Conservation (phyloP, 1,284 basidiomycete species). For the Leccinum cinnamomeum region DNA sequence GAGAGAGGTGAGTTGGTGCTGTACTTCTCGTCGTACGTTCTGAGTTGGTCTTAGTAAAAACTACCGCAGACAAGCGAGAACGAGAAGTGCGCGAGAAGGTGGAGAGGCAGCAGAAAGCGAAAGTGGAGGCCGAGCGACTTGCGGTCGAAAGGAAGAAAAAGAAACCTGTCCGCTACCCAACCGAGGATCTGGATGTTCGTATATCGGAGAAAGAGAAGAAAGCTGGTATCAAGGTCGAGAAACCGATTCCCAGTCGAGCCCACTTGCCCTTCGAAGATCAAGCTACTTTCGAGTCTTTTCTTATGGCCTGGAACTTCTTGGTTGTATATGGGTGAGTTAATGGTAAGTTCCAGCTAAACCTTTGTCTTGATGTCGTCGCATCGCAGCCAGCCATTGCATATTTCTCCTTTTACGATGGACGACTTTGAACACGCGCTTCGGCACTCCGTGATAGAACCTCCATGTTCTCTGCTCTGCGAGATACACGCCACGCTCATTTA, state of each 20-base stretch:
- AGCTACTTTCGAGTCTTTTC: slow-evolving; percentile 79
- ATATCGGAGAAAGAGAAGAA: slow-evolving; percentile 77
- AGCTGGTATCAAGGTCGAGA: slow-evolving; percentile 63
- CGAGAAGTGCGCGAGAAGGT: slow-evolving; percentile 67
- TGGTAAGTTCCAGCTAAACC: not conserved
- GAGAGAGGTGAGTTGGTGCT: slow-evolving; percentile 56
- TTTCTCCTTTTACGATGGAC: slow-evolving; percentile 93
- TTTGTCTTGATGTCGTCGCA: slow-evolving; percentile 3
- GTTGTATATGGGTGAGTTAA: slow-evolving; percentile 82
- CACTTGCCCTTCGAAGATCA: slow-evolving; percentile 73
- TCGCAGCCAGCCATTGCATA: slow-evolving; percentile 76
- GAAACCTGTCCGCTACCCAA: slow-evolving; percentile 85
- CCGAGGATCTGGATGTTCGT: slow-evolving; percentile 80
- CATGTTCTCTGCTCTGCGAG: slow-evolving; percentile 81
- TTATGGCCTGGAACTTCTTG: slow-evolving; percentile 92
- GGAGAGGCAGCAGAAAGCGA: slow-evolving; percentile 62
- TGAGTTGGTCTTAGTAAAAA: slow-evolving; percentile 35
- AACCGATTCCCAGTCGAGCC: slow-evolving; percentile 65
- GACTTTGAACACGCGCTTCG: slow-evolving; percentile 89
- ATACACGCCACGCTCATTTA: slow-evolving; percentile 90
- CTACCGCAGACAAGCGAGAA: slow-evolving; percentile 58
- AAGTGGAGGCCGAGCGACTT: slow-evolving; percentile 68
- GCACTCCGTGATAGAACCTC: slow-evolving; percentile 69
- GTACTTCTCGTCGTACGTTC: slow-evolving; percentile 9
- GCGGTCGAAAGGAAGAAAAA: slow-evolving; percentile 83